Conservation (phyloP, 2,329 filamentous ascomycete species). For the Cladosporium sp. region DNA sequence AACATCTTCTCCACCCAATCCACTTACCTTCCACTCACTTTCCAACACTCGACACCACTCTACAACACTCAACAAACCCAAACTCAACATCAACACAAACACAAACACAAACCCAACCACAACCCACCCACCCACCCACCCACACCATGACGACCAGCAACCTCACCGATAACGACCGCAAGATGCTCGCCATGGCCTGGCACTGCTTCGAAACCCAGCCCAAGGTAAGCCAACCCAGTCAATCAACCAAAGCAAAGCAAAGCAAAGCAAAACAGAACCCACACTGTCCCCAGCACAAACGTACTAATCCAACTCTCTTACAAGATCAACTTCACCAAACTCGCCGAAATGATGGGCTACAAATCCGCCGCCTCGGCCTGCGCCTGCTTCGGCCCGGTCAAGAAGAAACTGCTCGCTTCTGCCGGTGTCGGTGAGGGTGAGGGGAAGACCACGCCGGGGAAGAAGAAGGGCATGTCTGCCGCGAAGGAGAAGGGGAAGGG, state of each 20-base stretch:
- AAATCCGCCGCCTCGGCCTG: slow-evolving; percentile 17
- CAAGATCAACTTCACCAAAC: slow-evolving; percentile 21
- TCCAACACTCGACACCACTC: too few relatives aligned
- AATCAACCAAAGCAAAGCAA: neutral
- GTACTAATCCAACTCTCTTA: neutral
- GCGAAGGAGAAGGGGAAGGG: neutral
- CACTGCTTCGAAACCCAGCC: slow-evolving; percentile 8
- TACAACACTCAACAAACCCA: neutral
- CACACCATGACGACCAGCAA: neutral
- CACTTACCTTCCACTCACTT: too few relatives aligned
- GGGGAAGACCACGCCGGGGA: neutral
- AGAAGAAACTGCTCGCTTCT: slow-evolving; percentile 17
- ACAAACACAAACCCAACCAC: neutral
- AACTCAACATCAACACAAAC: too few relatives aligned
- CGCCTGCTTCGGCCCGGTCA: slow-evolving; percentile 14
- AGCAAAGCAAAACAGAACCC: neutral
- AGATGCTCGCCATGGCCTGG: slow-evolving; percentile 6
- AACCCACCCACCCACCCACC: neutral
- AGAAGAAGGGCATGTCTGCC: too few relatives aligned
- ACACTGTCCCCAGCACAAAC: too few relatives aligned
- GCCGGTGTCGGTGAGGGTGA: neutral
- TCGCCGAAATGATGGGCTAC: slow-evolving; percentile 17
- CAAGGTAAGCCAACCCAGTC: neutral
- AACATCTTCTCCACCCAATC: too few relatives aligned
- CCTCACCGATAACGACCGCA: slow-evolving; percentile 10